A percentile compares a stretch with the other conserved stretches of the same genome.
Conservation (phyloP, 495 filamentous ascomycete genomes). For the Penicillium silybi region DNA sequence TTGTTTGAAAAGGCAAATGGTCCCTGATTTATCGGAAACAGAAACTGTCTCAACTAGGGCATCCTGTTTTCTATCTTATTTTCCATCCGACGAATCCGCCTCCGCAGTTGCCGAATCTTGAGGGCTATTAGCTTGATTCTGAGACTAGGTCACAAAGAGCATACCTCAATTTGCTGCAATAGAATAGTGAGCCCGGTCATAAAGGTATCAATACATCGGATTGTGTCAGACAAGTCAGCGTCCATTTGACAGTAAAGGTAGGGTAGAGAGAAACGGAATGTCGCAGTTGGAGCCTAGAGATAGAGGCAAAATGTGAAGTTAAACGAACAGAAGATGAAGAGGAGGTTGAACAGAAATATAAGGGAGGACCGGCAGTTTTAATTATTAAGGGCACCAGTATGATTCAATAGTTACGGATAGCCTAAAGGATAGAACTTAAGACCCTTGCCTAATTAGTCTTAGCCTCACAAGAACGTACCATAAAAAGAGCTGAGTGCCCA, state of each 20-base stretch:
- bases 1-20: neutral
- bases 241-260: conserved; percentile 1
- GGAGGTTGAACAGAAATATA: neutral
- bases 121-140: conserved; percentile 2
- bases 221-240: neutral
- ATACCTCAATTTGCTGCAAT: neutral
- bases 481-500: too few species aligned
- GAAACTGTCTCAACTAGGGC: neutral
- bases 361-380: neutral
- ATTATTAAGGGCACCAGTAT: neutral
- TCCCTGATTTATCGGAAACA: too few species aligned
- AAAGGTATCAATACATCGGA: neutral
- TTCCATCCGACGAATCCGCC: neutral
- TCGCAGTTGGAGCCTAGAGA: neutral
- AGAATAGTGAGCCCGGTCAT: neutral
- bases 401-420: conserved; percentile 1
- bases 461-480: too few species aligned
- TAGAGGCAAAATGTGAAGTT: neutral
- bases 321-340: neutral
- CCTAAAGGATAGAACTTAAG: neutral
- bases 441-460: neutral
- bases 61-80: neutral
- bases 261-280: neutral
- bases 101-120: conserved; percentile 2
- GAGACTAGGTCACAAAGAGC: neutral